Percentiles rank a stretch among this genome's conserved stretches.
phyloP scores from a whole-genome alignment of 139 green algal genomes.

The Chlamydomonas sphaeroides region DNA sequence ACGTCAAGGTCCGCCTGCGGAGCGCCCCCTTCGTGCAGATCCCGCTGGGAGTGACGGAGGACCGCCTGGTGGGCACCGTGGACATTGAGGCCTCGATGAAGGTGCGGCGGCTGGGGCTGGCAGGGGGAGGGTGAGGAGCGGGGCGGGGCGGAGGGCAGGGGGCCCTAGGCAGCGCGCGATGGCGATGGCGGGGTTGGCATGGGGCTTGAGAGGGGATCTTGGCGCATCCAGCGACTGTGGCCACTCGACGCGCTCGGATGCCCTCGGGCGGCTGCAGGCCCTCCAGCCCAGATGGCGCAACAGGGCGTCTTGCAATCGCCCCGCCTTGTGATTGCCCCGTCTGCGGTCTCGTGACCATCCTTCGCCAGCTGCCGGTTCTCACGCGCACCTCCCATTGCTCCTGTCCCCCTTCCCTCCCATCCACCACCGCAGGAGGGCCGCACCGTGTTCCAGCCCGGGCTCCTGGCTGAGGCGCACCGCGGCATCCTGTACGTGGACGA shows the following conservation, averaged over 20 bases:
- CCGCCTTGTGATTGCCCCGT: no score
- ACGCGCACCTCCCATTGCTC: not conserved
- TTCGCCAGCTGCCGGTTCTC: no score
- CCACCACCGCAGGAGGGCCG: slow-evolving; percentile 89
- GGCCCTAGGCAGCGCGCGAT: no score
- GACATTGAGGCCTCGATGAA: slow-evolving; percentile 99
- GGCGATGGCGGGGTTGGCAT: no score
- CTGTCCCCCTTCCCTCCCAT: not conserved
- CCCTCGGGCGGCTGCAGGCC: no score
- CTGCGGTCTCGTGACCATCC: no score
- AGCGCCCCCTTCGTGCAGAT: slow-evolving; percentile 97
- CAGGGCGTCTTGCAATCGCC: no score
- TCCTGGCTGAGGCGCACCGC: slow-evolving; percentile 96
- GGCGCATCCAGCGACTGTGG: no score
- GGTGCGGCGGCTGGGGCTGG: slow-evolving; percentile 52
- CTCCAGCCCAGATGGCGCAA: no score
- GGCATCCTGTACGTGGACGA: slow-evolving; percentile 82
- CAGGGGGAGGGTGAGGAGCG: not conserved
- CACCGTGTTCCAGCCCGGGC: slow-evolving; percentile 97
- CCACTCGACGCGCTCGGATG: no score
- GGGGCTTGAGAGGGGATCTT: no score
- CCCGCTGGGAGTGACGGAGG: slow-evolving; percentile 98
- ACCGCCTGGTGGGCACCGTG: slow-evolving; percentile 97
- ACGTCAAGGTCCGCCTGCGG: slow-evolving; percentile 65
- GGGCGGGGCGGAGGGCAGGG: not conserved